Base-by-base conservation (phyloP, 495 filamentous ascomycete genomes). In the Xylaria longipes region DNA sequence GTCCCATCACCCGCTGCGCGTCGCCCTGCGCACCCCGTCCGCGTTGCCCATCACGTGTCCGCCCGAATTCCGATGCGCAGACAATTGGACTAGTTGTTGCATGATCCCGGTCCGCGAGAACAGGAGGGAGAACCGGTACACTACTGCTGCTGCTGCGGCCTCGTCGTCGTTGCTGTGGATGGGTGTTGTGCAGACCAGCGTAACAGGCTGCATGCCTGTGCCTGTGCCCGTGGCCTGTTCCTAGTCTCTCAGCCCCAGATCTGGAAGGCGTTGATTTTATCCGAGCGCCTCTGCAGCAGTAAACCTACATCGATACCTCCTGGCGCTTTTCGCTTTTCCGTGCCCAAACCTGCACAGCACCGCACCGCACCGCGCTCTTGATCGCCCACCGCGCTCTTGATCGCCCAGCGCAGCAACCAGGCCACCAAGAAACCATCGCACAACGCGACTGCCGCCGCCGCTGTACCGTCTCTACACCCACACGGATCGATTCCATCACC, bases 121-220 rank as follows among this genome's bases (percentile, higher is more conserved):
- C 31, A 4, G 57, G 31, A 60, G 29, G 15, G 20, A 35, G 22
- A 25, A 35, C 17, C 35, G 25, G 31, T 57, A 57, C 46, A 4
- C 37, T 50, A 56, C 57, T 60, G 64, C 71, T 56, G 52, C 50
- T 29, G 64, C 56, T 58, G 64, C 71, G 35, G 67, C 50, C 52
- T 57, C n/a, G n/a, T 56, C 29, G 29, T 46, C 20, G 56, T 52
- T 27, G 52, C 64, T 27, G 46, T 74, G 73, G 75, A 75, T 77
- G 72, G 75, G 75, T 74, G 69, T 75, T 43, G 29, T 46, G 70
- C 50, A 50, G 54, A 33, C 37, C 37, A 69, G 61, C 64, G 61
- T 75, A 68, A 77, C 71, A 74, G 73, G 77, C 75, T 74, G 70
- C 72, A 56, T 71, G 77, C 77, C 75, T 75, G 75, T 69, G 69